Percentiles rank a stretch among this genome's conserved stretches.
Conservation (phyloP, 768 basidiomycete genomes). For the Lanmaoa rubissima region DNA sequence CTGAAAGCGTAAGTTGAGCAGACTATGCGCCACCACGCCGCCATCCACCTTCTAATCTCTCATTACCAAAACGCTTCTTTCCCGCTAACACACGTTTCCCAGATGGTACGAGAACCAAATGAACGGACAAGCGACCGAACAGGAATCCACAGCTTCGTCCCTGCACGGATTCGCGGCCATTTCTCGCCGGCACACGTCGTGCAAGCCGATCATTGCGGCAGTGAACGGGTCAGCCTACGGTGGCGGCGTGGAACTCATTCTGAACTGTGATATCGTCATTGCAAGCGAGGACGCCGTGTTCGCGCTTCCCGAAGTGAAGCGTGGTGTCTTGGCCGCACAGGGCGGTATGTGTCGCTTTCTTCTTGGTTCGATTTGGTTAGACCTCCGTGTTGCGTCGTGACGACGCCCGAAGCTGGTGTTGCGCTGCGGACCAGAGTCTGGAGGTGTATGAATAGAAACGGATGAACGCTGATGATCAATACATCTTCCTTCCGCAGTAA, state of each 20-base stretch:
- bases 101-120: slow-evolving; percentile 64
- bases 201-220: slow-evolving; percentile 78
- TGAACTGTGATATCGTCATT: slow-evolving; percentile 79
- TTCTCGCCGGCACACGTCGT: slow-evolving; percentile 58
- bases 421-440: too few species aligned
- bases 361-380: neutral
- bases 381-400: neutral
- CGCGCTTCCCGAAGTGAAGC: slow-evolving; percentile 74
- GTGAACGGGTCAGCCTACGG: slow-evolving; percentile 73
- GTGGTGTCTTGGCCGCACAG: slow-evolving; percentile 70
- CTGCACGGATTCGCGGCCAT: slow-evolving; percentile 69
- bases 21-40: neutral
- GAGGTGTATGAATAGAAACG: slow-evolving; percentile 2
- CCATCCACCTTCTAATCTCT: neutral
- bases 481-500: slow-evolving; percentile 40
- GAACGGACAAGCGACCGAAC: slow-evolving; percentile 42
- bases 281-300: slow-evolving; percentile 67
- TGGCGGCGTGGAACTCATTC: slow-evolving; percentile 62
- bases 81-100: neutral
- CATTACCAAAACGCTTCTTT: neutral
- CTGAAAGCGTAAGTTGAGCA: slow-evolving; percentile 56
- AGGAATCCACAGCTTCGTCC: slow-evolving; percentile 38
- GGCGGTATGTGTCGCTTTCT: slow-evolving; percentile 50
- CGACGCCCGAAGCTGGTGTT: neutral
- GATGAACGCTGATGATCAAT: slow-evolving; percentile 12